Evolutionary conservation across 139 green algal species (phyloP).

Genomic region (Coelastrella sp.): DNA sequence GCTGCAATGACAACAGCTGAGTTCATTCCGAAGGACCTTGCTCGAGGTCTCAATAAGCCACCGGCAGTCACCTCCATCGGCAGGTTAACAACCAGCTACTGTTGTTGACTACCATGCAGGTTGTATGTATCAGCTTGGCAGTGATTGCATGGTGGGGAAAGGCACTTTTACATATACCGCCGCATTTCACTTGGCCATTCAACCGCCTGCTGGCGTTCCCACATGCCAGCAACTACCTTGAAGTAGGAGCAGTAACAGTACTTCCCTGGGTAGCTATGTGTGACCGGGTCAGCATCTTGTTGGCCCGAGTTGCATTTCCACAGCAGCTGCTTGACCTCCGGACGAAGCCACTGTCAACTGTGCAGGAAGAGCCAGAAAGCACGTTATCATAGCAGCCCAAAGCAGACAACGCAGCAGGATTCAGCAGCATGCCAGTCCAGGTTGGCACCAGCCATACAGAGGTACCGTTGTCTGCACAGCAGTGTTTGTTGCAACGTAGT

Average conservation of each 20-base stretch:
- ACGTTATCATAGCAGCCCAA: too few relatives aligned
- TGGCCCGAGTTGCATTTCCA: conserved; percentile 41
- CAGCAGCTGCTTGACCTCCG: conserved; percentile 34
- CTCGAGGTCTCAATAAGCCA: too few relatives aligned
- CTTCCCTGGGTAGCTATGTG: conserved; percentile 52
- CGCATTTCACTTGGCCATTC: conserved; percentile 35
- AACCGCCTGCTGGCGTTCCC: conserved; percentile 51
- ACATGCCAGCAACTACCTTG: conserved; percentile 38
- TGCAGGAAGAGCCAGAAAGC: conserved; percentile 24
- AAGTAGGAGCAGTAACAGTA: conserved; percentile 48
- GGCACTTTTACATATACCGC: conserved; percentile 47
- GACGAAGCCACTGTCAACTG: conserved; percentile 16
- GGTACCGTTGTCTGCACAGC: too few relatives aligned
- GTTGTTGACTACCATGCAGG: conserved; percentile 10
- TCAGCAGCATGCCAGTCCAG: not conserved
- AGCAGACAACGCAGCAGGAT: not conserved
- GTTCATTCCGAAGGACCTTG: too few relatives aligned
- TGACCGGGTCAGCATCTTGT: conserved; percentile 40
- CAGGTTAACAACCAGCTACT: not conserved
- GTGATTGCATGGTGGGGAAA: conserved; percentile 48
- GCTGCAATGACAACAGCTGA: too few relatives aligned
- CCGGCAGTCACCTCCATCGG: too few relatives aligned
- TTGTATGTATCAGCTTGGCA: conserved; percentile 28
- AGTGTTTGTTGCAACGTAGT: too few relatives aligned
- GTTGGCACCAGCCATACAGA: too few relatives aligned